Evolutionary conservation across 164 flowering plant species (phyloP), one percentile per base, ranked within the genome.

Genomic region (Magnolia changhungtana): DNA sequence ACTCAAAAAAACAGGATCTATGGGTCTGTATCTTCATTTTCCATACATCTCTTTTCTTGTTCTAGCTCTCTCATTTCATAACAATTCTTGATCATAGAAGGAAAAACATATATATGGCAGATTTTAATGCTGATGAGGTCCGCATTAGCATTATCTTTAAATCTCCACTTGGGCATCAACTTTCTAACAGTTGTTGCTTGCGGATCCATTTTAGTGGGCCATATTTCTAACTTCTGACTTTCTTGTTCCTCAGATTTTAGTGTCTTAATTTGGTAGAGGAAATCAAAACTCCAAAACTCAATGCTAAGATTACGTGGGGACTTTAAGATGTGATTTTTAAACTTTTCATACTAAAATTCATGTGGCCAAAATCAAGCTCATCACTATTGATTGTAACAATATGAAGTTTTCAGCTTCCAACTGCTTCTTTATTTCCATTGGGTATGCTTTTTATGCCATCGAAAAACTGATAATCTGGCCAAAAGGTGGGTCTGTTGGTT

Each of bases 221-320:
- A 37, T 37, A 37, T 37, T 37, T 37, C 63, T 72, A 23, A 72
- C 61, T 71, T 49, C 2, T 9, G 7, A 45, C 8, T 78, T 75
- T 7, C 61, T 1, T 70, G 75, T 69, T 61, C 75, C 52, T 50
- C 91, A 94, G 98, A 73, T 92, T 63, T 78, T 79, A 8, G 92
- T 95, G 71, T 80, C 94, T 91, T 80, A 86, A 90, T 81, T 79
- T 92, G 82, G 90, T 81, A 5, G 95, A 91, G 70, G 90, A 89
- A 65, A 23, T 69, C 4, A 90, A 88, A 78, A 66, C 78, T 59
- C 95, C 97, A 27, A 92, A 92, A 77, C 37, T 94, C 72, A 83
- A 50, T 64, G 97, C 97, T 18, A 95, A 94, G 84, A 90, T 81
- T 64, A 81, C 87, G 1, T 91, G 95, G 1, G 97, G 81, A 89